Conservation (phyloP, 371 early-diverging fungal genomes). For the Catenaria anguillulae region DNA sequence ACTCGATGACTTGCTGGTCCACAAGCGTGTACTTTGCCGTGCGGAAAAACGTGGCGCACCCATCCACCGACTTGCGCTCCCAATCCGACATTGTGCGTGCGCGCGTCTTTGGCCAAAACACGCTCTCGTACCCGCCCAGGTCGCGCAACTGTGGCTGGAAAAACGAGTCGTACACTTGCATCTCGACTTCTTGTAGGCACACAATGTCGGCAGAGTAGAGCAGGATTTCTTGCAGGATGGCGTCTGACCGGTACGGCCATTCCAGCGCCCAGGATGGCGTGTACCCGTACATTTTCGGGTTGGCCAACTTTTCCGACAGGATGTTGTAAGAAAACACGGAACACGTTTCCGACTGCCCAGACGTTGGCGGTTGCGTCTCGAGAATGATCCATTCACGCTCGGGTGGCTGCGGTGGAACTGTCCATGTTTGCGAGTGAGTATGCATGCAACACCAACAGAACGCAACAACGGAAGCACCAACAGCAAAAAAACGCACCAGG, state of each 20-base stretch:
- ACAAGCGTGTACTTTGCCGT: slow-evolving; percentile 55
- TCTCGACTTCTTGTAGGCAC: slow-evolving; percentile 92
- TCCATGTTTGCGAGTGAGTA: slow-evolving; percentile 9
- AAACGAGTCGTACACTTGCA: slow-evolving; percentile 65
- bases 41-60: slow-evolving; percentile 96
- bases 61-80: slow-evolving; percentile 82
- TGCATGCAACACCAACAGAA: background rate
- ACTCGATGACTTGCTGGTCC: slow-evolving; percentile 73
- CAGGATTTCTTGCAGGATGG: slow-evolving; percentile 73
- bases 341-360: slow-evolving; percentile 39
- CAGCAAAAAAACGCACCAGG: slow-evolving; percentile 37
- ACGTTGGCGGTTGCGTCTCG: slow-evolving; percentile 28
- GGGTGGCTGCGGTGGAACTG: slow-evolving; percentile 65
- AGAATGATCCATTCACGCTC: slow-evolving; percentile 83
- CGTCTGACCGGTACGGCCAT: slow-evolving; percentile 89
- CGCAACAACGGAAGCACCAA: background rate
- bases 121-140: slow-evolving; percentile 72
- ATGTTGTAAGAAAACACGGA: slow-evolving; percentile 93
- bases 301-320: slow-evolving; percentile 82
- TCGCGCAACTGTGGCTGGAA: slow-evolving; percentile 58
- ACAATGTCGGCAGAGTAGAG: slow-evolving; percentile 84
- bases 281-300: slow-evolving; percentile 76
- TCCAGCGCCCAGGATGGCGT: slow-evolving; percentile 93
- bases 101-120: slow-evolving; percentile 88
- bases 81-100: slow-evolving; percentile 82